A percentile compares a stretch with the other conserved stretches of the same genome.
Conservation (phyloP, 2,329 filamentous ascomycete genomes). For the Cladophialophora psammophila region DNA sequence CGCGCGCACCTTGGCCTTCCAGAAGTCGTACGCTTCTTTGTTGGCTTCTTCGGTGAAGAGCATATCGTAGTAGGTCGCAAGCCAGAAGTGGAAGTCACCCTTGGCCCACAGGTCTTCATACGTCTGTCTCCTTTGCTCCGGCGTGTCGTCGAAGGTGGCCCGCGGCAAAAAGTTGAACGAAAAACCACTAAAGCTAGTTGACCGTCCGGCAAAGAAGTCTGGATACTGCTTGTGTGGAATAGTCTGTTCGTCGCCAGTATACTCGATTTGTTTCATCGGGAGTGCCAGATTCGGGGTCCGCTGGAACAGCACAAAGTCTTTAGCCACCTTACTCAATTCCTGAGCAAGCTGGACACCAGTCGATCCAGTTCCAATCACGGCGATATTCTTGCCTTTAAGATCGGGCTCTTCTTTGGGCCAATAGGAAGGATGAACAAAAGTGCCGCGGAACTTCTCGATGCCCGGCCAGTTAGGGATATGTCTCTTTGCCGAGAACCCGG, state of each 20-base stretch:
- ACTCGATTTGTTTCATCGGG: constrained; percentile 62
- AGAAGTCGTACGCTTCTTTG: constrained; percentile 62
- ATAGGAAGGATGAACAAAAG: constrained; percentile 66
- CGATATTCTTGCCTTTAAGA: constrained; percentile 65
- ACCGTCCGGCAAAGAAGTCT: constrained; percentile 33
- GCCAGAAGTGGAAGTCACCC: constrained; percentile 67
- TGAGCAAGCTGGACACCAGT: constrained; percentile 71
- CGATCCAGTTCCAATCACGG: constrained; percentile 70
- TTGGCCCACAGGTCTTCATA: constrained; percentile 59
- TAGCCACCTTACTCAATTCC: constrained; percentile 62
- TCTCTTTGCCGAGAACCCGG: constrained; percentile 64
- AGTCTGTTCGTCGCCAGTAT: constrained; percentile 61
- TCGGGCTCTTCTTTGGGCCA: constrained; percentile 64
- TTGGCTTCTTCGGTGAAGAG: constrained; percentile 59
- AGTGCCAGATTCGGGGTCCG: constrained; percentile 71
- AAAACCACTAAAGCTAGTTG: constrained; percentile 56
- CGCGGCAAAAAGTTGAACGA: constrained; percentile 65
- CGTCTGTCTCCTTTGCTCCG: constrained; percentile 50
- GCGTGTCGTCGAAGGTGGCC: constrained; percentile 55
- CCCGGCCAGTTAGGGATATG: constrained; percentile 62
- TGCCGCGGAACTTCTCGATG: constrained; percentile 65
- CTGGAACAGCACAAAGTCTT: constrained; percentile 62
- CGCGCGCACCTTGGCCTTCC: constrained; percentile 60
- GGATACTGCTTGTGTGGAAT: constrained; percentile 49
- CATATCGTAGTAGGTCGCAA: constrained; percentile 61